phyloP scores from a whole-genome alignment of 2,329 filamentous ascomycete species.

The Fusarium protoensiforme region DNA sequence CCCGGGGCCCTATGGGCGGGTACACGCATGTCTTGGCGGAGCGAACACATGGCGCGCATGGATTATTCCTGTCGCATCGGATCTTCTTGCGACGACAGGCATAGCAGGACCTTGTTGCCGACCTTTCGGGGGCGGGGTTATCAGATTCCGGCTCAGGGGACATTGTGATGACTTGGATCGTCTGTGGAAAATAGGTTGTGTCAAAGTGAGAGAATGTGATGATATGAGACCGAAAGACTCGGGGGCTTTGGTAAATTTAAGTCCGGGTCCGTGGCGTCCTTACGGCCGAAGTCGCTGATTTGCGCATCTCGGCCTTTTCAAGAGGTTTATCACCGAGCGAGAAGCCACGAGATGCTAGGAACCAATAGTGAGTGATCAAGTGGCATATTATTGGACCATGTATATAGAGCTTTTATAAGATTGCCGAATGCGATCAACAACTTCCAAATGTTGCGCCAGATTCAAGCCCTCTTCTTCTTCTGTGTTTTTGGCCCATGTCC shows the following conservation, averaged over 20 bases:
- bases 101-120: not conserved
- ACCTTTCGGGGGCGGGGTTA: not conserved
- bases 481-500: not conserved
- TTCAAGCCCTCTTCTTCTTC: not conserved
- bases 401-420: too few species aligned
- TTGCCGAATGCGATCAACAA: not conserved
- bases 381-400: not conserved
- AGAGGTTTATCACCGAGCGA: not conserved
- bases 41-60: not conserved
- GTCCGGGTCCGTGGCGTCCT: not conserved
- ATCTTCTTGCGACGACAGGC: conserved; percentile 11
- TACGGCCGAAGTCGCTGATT: not conserved
- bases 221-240: not conserved
- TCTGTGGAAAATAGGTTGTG: not conserved
- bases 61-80: not conserved
- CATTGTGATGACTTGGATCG: not conserved
- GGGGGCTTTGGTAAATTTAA: not conserved
- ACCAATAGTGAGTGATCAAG: not conserved
- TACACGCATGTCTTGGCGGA: not conserved
- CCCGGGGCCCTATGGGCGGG: not conserved
- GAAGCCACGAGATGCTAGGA: not conserved
- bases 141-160: not conserved
- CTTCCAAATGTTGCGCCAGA: not conserved
- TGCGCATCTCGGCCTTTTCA: not conserved
- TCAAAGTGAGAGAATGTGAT: not conserved